Evolutionary conservation across 306 rosid genomes (phyloP).

Genomic region (Cucurbita ficifolia): DNA sequence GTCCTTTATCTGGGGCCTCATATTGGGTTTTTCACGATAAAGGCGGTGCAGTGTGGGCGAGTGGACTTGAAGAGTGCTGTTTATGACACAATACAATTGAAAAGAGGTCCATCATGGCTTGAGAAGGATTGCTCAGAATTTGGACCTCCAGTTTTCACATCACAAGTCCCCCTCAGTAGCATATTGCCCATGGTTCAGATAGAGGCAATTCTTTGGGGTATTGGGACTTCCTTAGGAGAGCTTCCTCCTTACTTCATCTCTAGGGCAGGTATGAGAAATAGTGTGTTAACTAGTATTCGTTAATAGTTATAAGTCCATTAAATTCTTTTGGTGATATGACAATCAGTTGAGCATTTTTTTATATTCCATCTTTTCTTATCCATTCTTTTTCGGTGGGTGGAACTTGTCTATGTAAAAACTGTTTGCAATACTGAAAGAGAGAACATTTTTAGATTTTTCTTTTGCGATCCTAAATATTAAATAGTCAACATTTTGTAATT

Average conservation of each 20-base stretch:
- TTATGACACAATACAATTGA: constrained; percentile 82
- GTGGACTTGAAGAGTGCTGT: constrained; percentile 89
- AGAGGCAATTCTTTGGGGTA: constrained; percentile 93
- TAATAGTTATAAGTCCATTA: background rate
- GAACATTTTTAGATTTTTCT: background rate
- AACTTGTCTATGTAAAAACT: background rate
- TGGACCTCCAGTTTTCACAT: constrained; percentile 62
- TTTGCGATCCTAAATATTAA: background rate
- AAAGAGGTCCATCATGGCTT: constrained; percentile 88
- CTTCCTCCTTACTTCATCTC: constrained; percentile 99
- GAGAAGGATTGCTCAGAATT: constrained; percentile 75
- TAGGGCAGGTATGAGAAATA: constrained; percentile 62
- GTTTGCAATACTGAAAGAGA: background rate
- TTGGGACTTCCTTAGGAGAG: constrained; percentile 96
- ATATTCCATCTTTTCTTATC: background rate
- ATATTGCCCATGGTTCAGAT: constrained; percentile 79
- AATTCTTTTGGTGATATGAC: background rate
- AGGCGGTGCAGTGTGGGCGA: constrained; percentile 92
- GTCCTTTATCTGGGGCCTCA: constrained; percentile 97
- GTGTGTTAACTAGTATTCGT: background rate
- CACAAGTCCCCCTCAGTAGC: constrained; percentile 66
- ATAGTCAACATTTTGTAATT: background rate
- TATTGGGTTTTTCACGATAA: constrained; percentile 78
- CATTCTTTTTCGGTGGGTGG: background rate
- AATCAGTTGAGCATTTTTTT: background rate